Percentiles rank a stretch among this genome's conserved stretches.
These are phyloP conservation scores for Saksenaea oblongispora DNA, from an alignment of 371 early-diverging fungal genomes.

Conservation along the genomic window DNA sequence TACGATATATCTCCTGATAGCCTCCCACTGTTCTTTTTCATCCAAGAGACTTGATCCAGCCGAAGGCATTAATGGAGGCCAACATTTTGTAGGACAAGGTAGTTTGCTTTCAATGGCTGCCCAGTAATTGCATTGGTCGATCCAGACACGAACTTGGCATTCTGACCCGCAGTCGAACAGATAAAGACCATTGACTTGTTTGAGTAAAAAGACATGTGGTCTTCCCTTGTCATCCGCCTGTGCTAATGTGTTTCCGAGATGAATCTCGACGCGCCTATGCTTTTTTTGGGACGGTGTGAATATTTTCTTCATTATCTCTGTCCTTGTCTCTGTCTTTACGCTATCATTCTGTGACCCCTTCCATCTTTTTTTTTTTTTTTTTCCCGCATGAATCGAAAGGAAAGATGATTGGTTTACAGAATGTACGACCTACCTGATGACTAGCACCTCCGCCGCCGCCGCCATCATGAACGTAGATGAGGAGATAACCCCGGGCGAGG, in stretches of 20 bases:
- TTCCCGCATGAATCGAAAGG: background rate
- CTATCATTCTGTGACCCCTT: background rate
- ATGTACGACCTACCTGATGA: slow-evolving; percentile 3
- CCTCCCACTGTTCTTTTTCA: slow-evolving; percentile 7
- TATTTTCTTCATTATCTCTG: background rate
- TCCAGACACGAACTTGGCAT: slow-evolving; percentile 21
- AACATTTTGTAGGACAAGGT: slow-evolving; percentile 3
- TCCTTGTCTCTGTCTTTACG: background rate
- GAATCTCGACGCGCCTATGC: slow-evolving; percentile 2
- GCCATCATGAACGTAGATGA: slow-evolving; percentile 15
- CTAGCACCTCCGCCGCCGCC: background rate
- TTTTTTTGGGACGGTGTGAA: background rate
- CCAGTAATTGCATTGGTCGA: slow-evolving; percentile 29
- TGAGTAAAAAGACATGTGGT: slow-evolving; percentile 17
- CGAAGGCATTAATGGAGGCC: slow-evolving; percentile 11
- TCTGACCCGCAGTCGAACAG: slow-evolving; percentile 28
- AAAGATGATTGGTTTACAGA: background rate
- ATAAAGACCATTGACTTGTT: slow-evolving; percentile 18
- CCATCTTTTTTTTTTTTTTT: background rate
- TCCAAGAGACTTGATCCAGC: slow-evolving; percentile 18
- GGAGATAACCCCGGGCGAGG: slow-evolving; percentile 24
- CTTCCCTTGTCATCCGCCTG: slow-evolving; percentile 3
- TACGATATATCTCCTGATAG: slow-evolving; percentile 12
- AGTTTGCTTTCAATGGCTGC: slow-evolving; percentile 31
- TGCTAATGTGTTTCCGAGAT: slow-evolving; percentile 17